phyloP scores from a whole-genome alignment of 352 stramenopile species.

The Phytophthora melonis region DNA sequence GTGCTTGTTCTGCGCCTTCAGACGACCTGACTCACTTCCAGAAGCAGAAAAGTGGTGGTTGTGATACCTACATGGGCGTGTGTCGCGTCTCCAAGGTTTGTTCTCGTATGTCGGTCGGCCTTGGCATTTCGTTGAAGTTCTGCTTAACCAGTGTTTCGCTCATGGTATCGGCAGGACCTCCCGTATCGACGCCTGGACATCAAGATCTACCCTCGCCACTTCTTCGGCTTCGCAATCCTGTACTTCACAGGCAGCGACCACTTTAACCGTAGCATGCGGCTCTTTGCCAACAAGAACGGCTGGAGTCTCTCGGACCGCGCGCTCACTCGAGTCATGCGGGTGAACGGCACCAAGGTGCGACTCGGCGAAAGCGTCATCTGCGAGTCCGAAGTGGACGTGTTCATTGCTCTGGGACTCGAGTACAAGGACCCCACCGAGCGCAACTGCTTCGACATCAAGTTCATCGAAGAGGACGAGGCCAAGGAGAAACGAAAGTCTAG shows the following conservation, averaged over 20 bases:
- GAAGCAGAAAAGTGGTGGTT: slow-evolving; percentile 61
- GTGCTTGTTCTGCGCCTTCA: slow-evolving; percentile 17
- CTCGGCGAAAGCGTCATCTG: slow-evolving; percentile 78
- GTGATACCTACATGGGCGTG: slow-evolving; percentile 90
- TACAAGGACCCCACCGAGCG: slow-evolving; percentile 85
- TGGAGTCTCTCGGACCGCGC: slow-evolving; percentile 77
- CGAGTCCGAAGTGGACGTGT: slow-evolving; percentile 84
- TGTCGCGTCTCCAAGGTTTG: slow-evolving; percentile 69
- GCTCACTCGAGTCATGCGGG: slow-evolving; percentile 68
- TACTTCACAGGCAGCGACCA: slow-evolving; percentile 94
- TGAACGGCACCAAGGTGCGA: slow-evolving; percentile 69
- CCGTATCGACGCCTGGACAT: slow-evolving; percentile 83
- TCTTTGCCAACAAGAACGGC: slow-evolving; percentile 84
- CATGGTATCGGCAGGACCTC: slow-evolving; percentile 36
- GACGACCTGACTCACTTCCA: slow-evolving; percentile 78
- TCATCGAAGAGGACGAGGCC: slow-evolving; percentile 79
- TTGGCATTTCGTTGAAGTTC: not conserved
- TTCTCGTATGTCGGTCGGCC: not conserved
- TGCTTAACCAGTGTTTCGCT: slow-evolving; percentile 16
- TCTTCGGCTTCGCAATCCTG: slow-evolving; percentile 85
- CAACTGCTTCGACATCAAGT: slow-evolving; percentile 87
- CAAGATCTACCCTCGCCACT: slow-evolving; percentile 86
- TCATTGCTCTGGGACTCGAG: slow-evolving; percentile 83
- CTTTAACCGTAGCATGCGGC: slow-evolving; percentile 90
- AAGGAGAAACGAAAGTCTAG: slow-evolving; percentile 51